phyloP scores from a whole-genome alignment of 2,329 filamentous ascomycete genomes.

The Trichoderma brevicompactum region DNA sequence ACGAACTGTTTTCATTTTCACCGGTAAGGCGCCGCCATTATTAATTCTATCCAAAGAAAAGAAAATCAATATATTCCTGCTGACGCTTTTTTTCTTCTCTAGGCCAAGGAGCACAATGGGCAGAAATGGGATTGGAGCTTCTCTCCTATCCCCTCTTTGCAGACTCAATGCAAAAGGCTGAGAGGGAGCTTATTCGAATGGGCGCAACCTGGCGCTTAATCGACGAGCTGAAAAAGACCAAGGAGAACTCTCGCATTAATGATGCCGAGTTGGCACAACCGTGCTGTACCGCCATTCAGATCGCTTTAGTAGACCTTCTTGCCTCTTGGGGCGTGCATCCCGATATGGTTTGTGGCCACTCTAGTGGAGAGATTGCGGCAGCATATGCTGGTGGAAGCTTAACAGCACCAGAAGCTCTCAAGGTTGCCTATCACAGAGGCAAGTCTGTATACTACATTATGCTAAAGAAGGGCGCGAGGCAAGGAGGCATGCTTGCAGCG shows the following conservation, averaged over 20 bases:
- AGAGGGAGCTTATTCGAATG: slow-evolving; percentile 22
- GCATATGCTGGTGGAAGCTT: slow-evolving; percentile 39
- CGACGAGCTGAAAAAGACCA: slow-evolving; percentile 20
- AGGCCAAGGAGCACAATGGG: slow-evolving; percentile 29
- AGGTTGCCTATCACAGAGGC: slow-evolving; percentile 30
- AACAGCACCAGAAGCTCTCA: slow-evolving; percentile 37
- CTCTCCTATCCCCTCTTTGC: slow-evolving; percentile 23
- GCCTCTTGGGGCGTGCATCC: slow-evolving; percentile 39
- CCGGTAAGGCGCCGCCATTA: slow-evolving; percentile 17
- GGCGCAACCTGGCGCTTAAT: slow-evolving; percentile 25
- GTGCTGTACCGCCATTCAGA: slow-evolving; percentile 48
- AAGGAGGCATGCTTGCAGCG: slow-evolving; percentile 26
- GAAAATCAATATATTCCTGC: neutral
- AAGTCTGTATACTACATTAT: slow-evolving; percentile 18
- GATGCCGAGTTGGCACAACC: slow-evolving; percentile 27
- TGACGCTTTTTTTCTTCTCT: neutral
- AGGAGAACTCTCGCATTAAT: slow-evolving; percentile 26
- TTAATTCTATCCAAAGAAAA: neutral
- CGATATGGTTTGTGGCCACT: slow-evolving; percentile 43
- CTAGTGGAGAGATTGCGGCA: slow-evolving; percentile 48
- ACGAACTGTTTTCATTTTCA: slow-evolving; percentile 26
- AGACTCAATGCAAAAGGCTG: slow-evolving; percentile 4
- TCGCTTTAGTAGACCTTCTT: slow-evolving; percentile 47
- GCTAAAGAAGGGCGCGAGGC: slow-evolving; percentile 7
- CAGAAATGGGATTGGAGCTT: slow-evolving; percentile 24